Percentiles rank a stretch among this genome's conserved stretches.
Conservation (phyloP, 768 basidiomycete genomes). For the Boletus pseudopeckii region DNA sequence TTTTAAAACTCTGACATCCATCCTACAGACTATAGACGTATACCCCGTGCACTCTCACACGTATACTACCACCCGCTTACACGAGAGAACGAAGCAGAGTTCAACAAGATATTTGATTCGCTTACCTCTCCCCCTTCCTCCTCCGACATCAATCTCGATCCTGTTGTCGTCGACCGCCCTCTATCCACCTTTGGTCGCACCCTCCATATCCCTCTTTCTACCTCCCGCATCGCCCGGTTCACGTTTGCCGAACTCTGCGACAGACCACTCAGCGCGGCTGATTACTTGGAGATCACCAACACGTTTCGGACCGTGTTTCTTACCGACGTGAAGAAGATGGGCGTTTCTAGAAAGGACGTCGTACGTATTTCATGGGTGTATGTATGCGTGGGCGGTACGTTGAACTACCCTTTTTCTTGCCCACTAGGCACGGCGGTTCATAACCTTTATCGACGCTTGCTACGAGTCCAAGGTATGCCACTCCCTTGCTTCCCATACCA, state of each 20-base stretch:
- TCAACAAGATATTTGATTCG: slow-evolving; percentile 81
- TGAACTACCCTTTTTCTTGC: background rate
- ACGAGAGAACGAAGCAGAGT: slow-evolving; percentile 59
- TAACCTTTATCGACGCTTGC: slow-evolving; percentile 96
- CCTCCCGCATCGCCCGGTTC: slow-evolving; percentile 79
- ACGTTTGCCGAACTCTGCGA: slow-evolving; percentile 85
- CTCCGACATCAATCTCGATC: slow-evolving; percentile 35
- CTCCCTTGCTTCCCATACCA: background rate
- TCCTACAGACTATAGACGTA: slow-evolving; percentile 82
- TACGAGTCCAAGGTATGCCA: slow-evolving; percentile 79
- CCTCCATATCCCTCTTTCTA: slow-evolving; percentile 75
- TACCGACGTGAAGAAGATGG: slow-evolving; percentile 85
- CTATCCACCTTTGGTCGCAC: slow-evolving; percentile 90
- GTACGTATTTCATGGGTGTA: slow-evolving; percentile 35
- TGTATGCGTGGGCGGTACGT: background rate
- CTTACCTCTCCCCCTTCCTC: slow-evolving; percentile 52
- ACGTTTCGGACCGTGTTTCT: slow-evolving; percentile 87
- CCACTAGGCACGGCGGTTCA: slow-evolving; percentile 82
- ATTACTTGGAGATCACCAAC: slow-evolving; percentile 92
- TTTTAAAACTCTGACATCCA: background rate
- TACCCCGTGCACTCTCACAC: slow-evolving; percentile 89
- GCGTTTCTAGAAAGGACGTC: slow-evolving; percentile 80
- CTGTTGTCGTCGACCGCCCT: slow-evolving; percentile 56
- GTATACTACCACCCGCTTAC: slow-evolving; percentile 88
- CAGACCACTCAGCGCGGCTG: slow-evolving; percentile 86